phyloP scores from a whole-genome alignment of 345 rosid genomes.

The Adansonia digitata region DNA sequence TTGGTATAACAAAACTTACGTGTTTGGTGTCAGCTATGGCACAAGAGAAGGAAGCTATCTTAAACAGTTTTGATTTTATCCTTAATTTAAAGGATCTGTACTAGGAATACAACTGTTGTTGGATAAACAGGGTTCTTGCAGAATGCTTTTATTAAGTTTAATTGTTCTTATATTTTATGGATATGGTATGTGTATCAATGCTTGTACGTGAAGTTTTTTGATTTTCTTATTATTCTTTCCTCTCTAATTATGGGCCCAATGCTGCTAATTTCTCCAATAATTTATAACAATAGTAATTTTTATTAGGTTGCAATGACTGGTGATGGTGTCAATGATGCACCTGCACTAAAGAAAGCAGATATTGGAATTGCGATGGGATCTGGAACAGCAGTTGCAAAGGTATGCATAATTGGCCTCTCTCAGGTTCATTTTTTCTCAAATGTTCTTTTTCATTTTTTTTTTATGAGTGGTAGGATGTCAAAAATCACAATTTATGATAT shows the following conservation, averaged over 20 bases:
- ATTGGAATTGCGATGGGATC: conserved; percentile 99
- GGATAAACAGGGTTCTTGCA: neutral
- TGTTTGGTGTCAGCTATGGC: neutral
- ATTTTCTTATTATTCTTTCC: neutral
- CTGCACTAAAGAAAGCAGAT: conserved; percentile 95
- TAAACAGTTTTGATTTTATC: neutral
- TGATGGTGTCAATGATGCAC: conserved; percentile 99
- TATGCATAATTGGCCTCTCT: conserved; percentile 18
- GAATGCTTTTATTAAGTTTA: neutral
- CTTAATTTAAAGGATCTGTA: neutral
- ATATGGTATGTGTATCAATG: neutral
- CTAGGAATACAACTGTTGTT: neutral
- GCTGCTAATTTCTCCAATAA: conserved; percentile 11
- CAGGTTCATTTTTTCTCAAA: neutral
- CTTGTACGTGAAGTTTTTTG: neutral
- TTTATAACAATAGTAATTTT: conserved; percentile 7
- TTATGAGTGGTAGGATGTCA: neutral
- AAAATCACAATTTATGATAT: neutral
- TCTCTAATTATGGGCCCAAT: neutral
- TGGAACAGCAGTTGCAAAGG: conserved; percentile 99
- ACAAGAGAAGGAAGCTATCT: neutral
- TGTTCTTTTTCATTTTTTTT: neutral
- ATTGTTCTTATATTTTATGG: neutral
- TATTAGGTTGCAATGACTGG: conserved; percentile 99
- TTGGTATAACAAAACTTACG: neutral